A percentile compares a stretch with the other conserved stretches of the same genome.
Conservation (phyloP, 805 yeast genomes). For the Candida sphagnicola region DNA sequence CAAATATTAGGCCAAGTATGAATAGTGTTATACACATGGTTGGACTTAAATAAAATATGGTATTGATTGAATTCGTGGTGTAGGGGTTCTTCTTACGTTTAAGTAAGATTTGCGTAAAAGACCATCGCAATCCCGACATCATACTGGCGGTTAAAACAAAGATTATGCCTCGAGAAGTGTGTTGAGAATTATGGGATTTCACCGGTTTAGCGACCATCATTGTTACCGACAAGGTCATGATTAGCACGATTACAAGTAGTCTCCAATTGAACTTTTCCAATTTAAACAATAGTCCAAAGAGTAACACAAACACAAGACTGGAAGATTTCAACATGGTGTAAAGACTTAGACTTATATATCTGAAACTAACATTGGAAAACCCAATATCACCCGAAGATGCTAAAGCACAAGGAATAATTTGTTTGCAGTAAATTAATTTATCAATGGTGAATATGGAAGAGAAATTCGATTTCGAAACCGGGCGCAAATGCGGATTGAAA, state of each 20-base stretch:
- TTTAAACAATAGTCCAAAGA: conserved; percentile 81
- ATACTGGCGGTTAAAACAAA: conserved; percentile 75
- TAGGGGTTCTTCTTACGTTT: conserved; percentile 45
- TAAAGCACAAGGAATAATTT: conserved; percentile 76
- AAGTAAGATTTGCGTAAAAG: conserved; percentile 80
- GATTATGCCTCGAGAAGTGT: conserved; percentile 53
- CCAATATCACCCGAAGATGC: conserved; percentile 95
- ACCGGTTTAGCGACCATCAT: conserved; percentile 67
- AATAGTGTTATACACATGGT: conserved; percentile 67
- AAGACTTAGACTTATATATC: conserved; percentile 73
- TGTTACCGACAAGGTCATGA: conserved; percentile 81
- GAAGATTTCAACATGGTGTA: conserved; percentile 94
- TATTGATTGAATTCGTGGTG: conserved; percentile 72
- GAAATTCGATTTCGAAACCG: conserved; percentile 14
- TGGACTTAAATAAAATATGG: conserved; percentile 83
- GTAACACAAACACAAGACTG: conserved; percentile 78
- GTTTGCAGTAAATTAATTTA: conserved; percentile 35
- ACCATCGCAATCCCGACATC: conserved; percentile 92
- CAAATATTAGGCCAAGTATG: conserved; percentile 60
- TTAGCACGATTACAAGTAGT: conserved; percentile 60
- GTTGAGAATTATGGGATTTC: conserved; percentile 11
- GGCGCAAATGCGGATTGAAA: conserved; percentile 46
- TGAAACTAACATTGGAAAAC: conserved; percentile 78
- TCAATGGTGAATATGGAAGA: conserved; percentile 16
- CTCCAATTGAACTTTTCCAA: conserved; percentile 72